Evolutionary conservation across 176 grass and related monocot genomes (phyloP).

Genomic region (Oryza glumipatula): DNA sequence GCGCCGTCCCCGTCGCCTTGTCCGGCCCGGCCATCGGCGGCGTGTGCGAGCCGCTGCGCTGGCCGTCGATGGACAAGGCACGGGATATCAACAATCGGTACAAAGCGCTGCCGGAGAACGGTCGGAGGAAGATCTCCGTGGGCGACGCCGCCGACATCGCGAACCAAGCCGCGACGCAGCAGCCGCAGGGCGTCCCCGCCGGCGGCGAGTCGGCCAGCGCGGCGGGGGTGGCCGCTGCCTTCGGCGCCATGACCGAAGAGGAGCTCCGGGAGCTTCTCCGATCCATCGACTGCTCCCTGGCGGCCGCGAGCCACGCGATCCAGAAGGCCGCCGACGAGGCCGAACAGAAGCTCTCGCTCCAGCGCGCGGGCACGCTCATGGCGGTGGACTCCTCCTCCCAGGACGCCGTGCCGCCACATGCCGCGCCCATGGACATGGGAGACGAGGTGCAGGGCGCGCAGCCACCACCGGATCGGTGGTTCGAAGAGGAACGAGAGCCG

Average conservation of each 20-base stretch:
- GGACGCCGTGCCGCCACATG: too few relatives aligned
- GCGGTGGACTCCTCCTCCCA: neutral
- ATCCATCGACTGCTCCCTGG: constrained; percentile 15
- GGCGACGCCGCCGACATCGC: neutral
- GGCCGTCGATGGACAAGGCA: constrained; percentile 14
- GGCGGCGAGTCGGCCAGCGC: neutral
- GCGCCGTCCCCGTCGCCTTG: constrained; percentile 25
- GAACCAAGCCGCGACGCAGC: neutral
- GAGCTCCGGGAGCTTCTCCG: constrained; percentile 30
- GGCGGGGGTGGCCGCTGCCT: neutral
- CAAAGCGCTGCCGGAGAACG: neutral
- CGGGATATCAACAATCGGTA: neutral
- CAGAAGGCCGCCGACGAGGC: constrained; percentile 5
- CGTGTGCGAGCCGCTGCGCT: neutral
- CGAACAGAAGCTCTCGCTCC: neutral
- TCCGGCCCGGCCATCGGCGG: constrained; percentile 22
- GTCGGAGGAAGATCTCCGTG: neutral
- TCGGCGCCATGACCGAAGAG: neutral
- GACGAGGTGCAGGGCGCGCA: too few relatives aligned
- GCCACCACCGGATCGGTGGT: too few relatives aligned
- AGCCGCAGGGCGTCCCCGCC: too few relatives aligned
- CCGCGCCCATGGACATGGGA: too few relatives aligned
- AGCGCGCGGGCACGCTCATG: too few relatives aligned
- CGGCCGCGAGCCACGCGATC: neutral
- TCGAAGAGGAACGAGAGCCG: too few relatives aligned